Percentiles rank a stretch among this genome's conserved stretches.
These are phyloP conservation scores for Xylaria sp. DNA, from an alignment of 2,329 filamentous ascomycete genomes.

Conservation along the genomic window DNA sequence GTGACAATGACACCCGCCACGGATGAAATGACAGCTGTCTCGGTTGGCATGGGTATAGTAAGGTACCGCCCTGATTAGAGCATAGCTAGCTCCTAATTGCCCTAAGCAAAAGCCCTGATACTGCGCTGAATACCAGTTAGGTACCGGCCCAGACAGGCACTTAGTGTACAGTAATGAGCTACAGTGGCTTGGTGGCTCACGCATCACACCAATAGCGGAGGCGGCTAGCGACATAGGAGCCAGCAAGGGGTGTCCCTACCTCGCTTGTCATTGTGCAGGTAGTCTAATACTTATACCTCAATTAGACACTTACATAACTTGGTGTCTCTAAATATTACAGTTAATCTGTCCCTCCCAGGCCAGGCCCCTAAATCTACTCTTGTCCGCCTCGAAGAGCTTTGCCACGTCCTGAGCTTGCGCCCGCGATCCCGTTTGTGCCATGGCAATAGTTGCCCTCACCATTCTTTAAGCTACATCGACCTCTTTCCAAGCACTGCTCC, in stretches of 20 bases:
- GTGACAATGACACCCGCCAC: conserved; percentile 13
- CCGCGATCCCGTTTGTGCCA: conserved; percentile 19
- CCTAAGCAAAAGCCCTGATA: too few species aligned
- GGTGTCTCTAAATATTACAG: conserved; percentile 10
- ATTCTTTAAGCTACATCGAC: conserved; percentile 12
- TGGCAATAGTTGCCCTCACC: conserved; percentile 23
- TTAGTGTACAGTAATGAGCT: conserved; percentile 10
- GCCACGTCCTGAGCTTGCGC: conserved; percentile 14
- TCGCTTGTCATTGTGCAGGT: conserved; percentile 24
- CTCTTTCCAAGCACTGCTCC: conserved; percentile 3
- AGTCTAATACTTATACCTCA: neutral
- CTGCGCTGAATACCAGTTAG: neutral
- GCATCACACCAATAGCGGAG: conserved; percentile 2
- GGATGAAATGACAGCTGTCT: conserved; percentile 15
- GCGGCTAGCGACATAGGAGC: too few species aligned
- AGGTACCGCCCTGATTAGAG: neutral
- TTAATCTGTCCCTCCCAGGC: conserved; percentile 12
- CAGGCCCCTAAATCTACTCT: conserved; percentile 6
- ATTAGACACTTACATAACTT: conserved; percentile 11
- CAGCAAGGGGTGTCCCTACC: conserved; percentile 17
- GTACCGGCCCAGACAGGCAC: neutral
- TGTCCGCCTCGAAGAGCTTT: conserved; percentile 1
- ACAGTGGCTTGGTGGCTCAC: conserved; percentile 4
- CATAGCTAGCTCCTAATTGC: too few species aligned
- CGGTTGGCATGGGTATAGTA: neutral